These are phyloP conservation scores for Kwoniella shivajii DNA, from an alignment of 1,284 basidiomycete species.

Conservation along the genomic window DNA sequence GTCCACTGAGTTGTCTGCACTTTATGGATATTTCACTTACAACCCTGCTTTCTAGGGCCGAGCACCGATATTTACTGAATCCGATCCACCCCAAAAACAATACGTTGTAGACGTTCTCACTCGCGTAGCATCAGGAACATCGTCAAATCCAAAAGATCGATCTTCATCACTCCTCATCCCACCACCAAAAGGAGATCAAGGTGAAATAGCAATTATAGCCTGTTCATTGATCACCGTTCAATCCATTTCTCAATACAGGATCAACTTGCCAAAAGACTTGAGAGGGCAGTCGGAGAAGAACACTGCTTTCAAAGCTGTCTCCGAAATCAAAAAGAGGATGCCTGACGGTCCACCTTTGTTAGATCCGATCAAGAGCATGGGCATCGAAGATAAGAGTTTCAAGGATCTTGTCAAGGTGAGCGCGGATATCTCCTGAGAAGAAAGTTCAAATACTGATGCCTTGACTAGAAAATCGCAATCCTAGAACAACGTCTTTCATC, in stretches of 20 bases:
- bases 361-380: conserved; percentile 95
- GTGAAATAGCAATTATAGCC: conserved; percentile 83
- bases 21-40: neutral
- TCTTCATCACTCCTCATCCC: conserved; percentile 69
- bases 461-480: conserved; percentile 75
- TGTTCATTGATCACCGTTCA: conserved; percentile 86
- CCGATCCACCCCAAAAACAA: conserved; percentile 82
- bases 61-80: conserved; percentile 38
- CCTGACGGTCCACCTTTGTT: conserved; percentile 82
- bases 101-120: conserved; percentile 94
- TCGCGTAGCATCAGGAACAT: conserved; percentile 70
- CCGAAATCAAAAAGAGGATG: conserved; percentile 87
- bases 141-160: conserved; percentile 64
- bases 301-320: conserved; percentile 83
- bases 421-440: neutral
- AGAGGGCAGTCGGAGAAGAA: conserved; percentile 74
- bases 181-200: conserved; percentile 69
- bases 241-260: conserved; percentile 80
- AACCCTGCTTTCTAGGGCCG: conserved; percentile 26
- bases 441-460: conserved; percentile 1
- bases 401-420: conserved; percentile 76
- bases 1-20: conserved; percentile 14
- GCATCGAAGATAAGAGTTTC: conserved; percentile 93
- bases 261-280: conserved; percentile 88
- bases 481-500: conserved; percentile 81